Conservation (phyloP, 169 alveolate species). For the Fabrea salina region DNA sequence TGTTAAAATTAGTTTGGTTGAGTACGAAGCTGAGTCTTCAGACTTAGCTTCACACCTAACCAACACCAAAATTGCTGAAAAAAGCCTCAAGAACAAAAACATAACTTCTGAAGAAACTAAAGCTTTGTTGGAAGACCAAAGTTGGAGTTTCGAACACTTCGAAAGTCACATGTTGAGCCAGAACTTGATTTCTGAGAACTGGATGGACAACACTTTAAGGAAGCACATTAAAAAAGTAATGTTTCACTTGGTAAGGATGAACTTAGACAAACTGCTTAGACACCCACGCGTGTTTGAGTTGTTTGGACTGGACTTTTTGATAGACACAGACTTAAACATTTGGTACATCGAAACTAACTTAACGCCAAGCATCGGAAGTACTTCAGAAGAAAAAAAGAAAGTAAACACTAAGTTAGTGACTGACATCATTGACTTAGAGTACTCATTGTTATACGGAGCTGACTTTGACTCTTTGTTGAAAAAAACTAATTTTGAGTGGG, state of each 20-base stretch:
- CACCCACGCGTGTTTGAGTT: constrained; percentile 18
- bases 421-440: constrained; percentile 6
- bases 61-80: constrained; percentile 19
- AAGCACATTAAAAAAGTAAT: neutral
- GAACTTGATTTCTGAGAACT: neutral
- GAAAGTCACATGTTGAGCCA: neutral
- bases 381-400: constrained; percentile 11
- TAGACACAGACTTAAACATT: constrained; percentile 14
- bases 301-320: constrained; percentile 22
- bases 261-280: neutral
- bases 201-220: neutral
- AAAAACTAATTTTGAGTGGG: neutral
- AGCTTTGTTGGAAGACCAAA: constrained; percentile 1
- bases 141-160: constrained; percentile 20
- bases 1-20: constrained; percentile 25
- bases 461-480: neutral
- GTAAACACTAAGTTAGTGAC: neutral
- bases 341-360: constrained; percentile 76
- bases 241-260: constrained; percentile 25
- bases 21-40: constrained; percentile 14
- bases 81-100: neutral
- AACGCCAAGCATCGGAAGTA: constrained; percentile 55
- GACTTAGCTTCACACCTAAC: constrained; percentile 19
- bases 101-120: neutral
- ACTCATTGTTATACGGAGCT: neutral